phyloP scores from a whole-genome alignment of 352 stramenopile species.

The Phytophthora vignae region DNA sequence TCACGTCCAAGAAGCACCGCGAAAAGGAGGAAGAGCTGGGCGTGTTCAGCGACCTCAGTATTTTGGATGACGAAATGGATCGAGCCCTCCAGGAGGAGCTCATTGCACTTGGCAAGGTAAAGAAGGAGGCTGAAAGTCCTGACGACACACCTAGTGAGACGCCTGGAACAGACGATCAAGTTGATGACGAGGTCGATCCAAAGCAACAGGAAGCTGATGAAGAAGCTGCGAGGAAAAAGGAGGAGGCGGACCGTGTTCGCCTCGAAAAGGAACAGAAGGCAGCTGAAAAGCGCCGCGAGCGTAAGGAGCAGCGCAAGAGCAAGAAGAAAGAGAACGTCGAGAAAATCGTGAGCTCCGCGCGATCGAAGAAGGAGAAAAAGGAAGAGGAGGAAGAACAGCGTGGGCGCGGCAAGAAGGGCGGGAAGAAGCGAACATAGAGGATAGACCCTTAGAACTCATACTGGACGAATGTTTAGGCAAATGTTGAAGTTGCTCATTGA shows the following conservation, averaged over 20 bases:
- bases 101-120: constrained; percentile 45
- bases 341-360: constrained; percentile 60
- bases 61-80: constrained; percentile 74
- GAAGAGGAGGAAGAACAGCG: constrained; percentile 46
- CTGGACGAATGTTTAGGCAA: neutral
- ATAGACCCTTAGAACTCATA: neutral
- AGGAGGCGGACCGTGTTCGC: constrained; percentile 57
- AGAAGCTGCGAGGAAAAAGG: constrained; percentile 38
- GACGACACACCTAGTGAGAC: neutral
- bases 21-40: constrained; percentile 80
- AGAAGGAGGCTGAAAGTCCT: constrained; percentile 7
- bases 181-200: constrained; percentile 13
- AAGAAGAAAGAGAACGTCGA: constrained; percentile 85
- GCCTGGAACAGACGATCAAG: constrained; percentile 18
- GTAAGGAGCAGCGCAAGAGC: constrained; percentile 84
- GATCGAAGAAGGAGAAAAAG: constrained; percentile 50
- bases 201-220: constrained; percentile 47
- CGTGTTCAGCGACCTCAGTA: constrained; percentile 60
- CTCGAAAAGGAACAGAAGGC: constrained; percentile 83
- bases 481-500: constrained; percentile 22
- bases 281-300: constrained; percentile 78
- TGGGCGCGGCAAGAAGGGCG: constrained; percentile 47
- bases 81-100: constrained; percentile 65
- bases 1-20: constrained; percentile 84
- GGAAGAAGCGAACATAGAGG: constrained; percentile 32